Percentiles rank a stretch among this genome's conserved stretches.
Conservation (phyloP, 2,329 filamentous ascomycete species). For the Boeremia exigua region DNA sequence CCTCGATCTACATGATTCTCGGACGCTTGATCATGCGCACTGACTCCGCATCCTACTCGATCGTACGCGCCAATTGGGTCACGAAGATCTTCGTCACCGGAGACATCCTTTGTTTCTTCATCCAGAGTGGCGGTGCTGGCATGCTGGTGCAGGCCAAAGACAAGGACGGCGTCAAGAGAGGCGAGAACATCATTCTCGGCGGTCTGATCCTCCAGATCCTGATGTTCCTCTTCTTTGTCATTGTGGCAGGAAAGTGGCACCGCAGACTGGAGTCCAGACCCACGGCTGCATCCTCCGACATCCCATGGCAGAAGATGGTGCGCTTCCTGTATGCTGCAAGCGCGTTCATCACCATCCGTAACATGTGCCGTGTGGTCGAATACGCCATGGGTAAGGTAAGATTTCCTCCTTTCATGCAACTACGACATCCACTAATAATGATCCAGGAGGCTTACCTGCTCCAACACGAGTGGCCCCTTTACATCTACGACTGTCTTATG, state of each 20-base stretch:
- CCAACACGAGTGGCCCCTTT: constrained; percentile 34
- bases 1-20: constrained; percentile 57
- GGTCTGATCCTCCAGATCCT: constrained; percentile 65
- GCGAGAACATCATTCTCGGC: constrained; percentile 61
- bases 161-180: constrained; percentile 39
- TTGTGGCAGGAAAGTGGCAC: constrained; percentile 59
- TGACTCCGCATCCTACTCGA: constrained; percentile 51
- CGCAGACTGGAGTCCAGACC: constrained; percentile 45
- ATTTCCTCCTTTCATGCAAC: neutral
- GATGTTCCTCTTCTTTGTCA: constrained; percentile 63
- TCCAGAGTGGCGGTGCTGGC: constrained; percentile 59
- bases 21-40: constrained; percentile 51
- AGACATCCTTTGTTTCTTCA: constrained; percentile 60
- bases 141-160: constrained; percentile 45
- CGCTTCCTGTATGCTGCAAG: constrained; percentile 48
- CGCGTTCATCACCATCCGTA: constrained; percentile 54
- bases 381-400: constrained; percentile 47
- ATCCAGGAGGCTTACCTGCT: constrained; percentile 33
- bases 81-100: constrained; percentile 63
- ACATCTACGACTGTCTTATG: constrained; percentile 36
- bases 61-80: constrained; percentile 54
- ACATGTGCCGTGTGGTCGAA: constrained; percentile 57
- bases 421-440: constrained; percentile 7
- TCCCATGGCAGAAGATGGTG: constrained; percentile 47
- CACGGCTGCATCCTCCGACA: constrained; percentile 30